phyloP scores from a whole-genome alignment of 2,329 filamentous ascomycete genomes.

The Fusarium bulbicola region DNA sequence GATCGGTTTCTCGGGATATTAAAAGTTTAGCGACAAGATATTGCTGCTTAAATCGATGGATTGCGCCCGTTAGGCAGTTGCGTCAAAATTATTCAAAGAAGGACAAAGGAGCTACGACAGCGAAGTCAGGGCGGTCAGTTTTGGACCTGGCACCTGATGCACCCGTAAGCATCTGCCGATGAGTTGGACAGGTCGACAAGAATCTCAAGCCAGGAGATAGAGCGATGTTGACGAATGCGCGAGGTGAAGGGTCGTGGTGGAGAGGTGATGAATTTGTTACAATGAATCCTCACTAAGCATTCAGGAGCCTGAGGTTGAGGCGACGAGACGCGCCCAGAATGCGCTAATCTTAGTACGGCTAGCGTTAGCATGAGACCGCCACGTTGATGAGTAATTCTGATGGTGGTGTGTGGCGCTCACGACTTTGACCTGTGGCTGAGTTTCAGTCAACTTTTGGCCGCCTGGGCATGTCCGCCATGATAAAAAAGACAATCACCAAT shows the following conservation, averaged over 20 bases:
- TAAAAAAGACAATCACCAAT: fast-evolving
- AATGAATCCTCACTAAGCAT: slow-evolving; percentile 36
- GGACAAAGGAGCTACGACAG: slow-evolving; percentile 33
- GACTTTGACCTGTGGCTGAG: not conserved
- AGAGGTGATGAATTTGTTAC: slow-evolving; percentile 43
- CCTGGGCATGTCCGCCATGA: not conserved
- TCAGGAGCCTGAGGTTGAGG: slow-evolving; percentile 37
- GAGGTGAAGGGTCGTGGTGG: slow-evolving; percentile 25
- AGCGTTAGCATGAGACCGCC: not conserved
- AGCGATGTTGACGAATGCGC: slow-evolving; percentile 30
- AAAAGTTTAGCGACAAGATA: slow-evolving; percentile 2
- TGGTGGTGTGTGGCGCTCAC: not conserved
- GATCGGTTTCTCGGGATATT: not conserved
- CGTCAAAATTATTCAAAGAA: slow-evolving; percentile 30
- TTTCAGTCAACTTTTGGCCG: not conserved
- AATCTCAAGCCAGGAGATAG: slow-evolving; percentile 24
- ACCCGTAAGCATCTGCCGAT: slow-evolving; percentile 46
- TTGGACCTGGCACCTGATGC: slow-evolving; percentile 46
- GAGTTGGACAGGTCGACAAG: slow-evolving; percentile 33
- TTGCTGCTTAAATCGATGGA: slow-evolving; percentile 9
- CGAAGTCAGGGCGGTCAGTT: slow-evolving; percentile 45
- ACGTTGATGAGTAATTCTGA: slow-evolving; percentile 11
- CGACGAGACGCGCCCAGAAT: slow-evolving; percentile 36
- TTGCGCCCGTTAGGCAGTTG: slow-evolving; percentile 7
- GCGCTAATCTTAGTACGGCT: slow-evolving; percentile 1